phyloP scores from a whole-genome alignment of 768 basidiomycete genomes.

The Clavulina sp. region DNA sequence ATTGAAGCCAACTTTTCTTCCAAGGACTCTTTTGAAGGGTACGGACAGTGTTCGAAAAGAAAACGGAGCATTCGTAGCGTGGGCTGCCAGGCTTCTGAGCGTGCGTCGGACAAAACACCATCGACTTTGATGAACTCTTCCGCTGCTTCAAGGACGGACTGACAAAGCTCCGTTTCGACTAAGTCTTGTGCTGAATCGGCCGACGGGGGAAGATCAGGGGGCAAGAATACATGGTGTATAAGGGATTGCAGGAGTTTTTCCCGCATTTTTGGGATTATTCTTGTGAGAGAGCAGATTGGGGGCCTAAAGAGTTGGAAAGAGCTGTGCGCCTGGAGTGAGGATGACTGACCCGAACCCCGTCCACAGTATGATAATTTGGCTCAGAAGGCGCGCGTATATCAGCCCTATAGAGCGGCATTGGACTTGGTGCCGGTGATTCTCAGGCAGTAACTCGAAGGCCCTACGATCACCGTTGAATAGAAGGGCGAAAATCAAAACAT shows the following conservation, averaged over 20 bases:
- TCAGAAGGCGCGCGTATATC: no score
- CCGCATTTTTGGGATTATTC: no score
- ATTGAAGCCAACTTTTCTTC: not conserved
- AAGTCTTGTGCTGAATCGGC: not conserved
- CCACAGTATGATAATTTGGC: no score
- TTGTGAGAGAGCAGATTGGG: no score
- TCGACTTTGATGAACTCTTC: not conserved
- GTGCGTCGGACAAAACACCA: not conserved
- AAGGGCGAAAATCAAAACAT: no score
- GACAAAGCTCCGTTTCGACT: not conserved
- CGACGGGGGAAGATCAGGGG: slow-evolving; percentile 2
- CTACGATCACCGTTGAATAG: no score
- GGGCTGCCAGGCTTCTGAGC: not conserved
- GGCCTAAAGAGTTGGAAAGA: no score
- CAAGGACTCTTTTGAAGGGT: not conserved
- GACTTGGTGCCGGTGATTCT: no score
- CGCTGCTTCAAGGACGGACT: not conserved
- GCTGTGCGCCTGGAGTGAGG: no score
- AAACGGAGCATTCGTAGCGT: not conserved
- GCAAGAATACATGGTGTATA: slow-evolving; percentile 6
- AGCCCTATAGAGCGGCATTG: no score
- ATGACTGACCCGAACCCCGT: no score
- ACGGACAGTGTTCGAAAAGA: not conserved
- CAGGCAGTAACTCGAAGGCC: no score
- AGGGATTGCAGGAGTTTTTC: not conserved